Conservation (phyloP, 305 asterid species). For the Solanum hybrid region DNA sequence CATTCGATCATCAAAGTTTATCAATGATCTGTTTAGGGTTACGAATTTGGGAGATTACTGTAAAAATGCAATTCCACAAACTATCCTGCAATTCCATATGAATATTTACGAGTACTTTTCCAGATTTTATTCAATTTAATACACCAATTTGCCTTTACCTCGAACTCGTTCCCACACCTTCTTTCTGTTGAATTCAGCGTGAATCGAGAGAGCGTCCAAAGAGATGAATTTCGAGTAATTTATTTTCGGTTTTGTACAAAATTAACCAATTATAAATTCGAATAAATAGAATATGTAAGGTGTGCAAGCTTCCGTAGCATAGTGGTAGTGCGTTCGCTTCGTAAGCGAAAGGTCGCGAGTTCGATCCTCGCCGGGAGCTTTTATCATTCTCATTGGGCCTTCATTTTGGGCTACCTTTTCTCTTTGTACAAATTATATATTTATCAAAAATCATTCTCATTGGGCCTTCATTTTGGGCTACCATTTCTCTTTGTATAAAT, state of each 20-base stretch:
- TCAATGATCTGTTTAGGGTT: not conserved
- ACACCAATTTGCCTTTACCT: not conserved
- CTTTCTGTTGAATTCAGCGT: not conserved
- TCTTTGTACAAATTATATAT: too few relatives aligned
- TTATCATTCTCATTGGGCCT: too few relatives aligned
- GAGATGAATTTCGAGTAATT: not conserved
- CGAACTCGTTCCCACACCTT: not conserved
- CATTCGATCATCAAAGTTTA: not conserved
- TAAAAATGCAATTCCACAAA: not conserved
- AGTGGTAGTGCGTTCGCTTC: slow-evolving; percentile 99
- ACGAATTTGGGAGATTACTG: not conserved
- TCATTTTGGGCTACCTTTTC: too few relatives aligned
- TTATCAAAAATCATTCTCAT: too few relatives aligned
- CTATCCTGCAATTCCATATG: not conserved
- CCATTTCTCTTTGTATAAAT: too few relatives aligned
- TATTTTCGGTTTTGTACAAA: not conserved
- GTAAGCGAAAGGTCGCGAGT: slow-evolving; percentile 99
- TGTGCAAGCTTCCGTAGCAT: slow-evolving; percentile 48
- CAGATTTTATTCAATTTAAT: not conserved
- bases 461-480: too few relatives aligned
- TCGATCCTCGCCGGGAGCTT: slow-evolving; percentile 83
- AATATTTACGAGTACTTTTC: not conserved
- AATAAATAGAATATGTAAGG: too few relatives aligned
- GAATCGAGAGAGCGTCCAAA: not conserved
- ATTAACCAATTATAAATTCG: not conserved